Percentiles rank a stretch among this genome's conserved stretches.
These are phyloP conservation scores for Ceratobasidium sp. DNA, from an alignment of 1,284 basidiomycete species.

Conservation along the genomic window DNA sequence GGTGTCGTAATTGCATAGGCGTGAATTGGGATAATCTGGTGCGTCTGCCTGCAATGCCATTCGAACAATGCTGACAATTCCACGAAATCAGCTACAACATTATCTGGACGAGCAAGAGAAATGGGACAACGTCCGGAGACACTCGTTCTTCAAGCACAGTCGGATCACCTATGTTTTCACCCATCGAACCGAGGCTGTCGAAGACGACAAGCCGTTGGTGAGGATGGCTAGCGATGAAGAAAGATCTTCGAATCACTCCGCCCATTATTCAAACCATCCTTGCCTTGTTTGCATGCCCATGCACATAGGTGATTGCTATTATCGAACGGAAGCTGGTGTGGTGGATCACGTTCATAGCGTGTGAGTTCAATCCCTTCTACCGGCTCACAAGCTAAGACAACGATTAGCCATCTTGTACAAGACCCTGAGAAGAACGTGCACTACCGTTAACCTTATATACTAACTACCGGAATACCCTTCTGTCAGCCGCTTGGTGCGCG, in stretches of 20 bases:
- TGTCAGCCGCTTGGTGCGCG: too few relatives aligned
- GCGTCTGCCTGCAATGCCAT: too few relatives aligned
- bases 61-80: not conserved
- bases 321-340: not conserved
- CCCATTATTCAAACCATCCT: not conserved
- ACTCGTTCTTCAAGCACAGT: not conserved
- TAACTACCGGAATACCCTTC: too few relatives aligned
- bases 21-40: conserved; percentile 16
- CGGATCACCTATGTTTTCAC: not conserved
- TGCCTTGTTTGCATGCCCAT: not conserved
- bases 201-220: not conserved
- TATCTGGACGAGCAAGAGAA: not conserved
- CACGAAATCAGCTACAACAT: not conserved
- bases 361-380: not conserved
- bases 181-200: not conserved
- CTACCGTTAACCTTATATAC: not conserved
- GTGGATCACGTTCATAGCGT: not conserved
- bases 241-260: too few relatives aligned
- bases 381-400: not conserved
- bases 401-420: conserved; percentile 1
- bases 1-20: not conserved
- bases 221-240: conserved; percentile 3
- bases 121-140: not conserved
- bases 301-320: too few relatives aligned
- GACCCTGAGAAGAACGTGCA: not conserved